Evolutionary conservation across 164 flowering plant genomes (phyloP).

Genomic region (Paratinospora sagittata): DNA sequence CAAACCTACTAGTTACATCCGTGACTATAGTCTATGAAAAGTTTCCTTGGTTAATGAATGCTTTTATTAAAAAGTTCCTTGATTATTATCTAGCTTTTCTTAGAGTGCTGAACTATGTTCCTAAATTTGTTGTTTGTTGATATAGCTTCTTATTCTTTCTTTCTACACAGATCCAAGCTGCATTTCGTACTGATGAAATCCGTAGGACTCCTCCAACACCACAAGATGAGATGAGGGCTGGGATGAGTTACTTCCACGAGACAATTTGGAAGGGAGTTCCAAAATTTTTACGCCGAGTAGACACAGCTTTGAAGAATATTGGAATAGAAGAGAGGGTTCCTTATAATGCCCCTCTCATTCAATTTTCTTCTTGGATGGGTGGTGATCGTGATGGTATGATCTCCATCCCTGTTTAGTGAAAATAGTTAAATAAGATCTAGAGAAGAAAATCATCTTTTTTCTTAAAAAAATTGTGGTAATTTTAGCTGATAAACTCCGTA

Average conservation of each 20-base stretch:
- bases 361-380: slow-evolving; percentile 99
- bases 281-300: slow-evolving; percentile 86
- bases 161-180: slow-evolving; percentile 85
- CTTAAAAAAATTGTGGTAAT: background rate
- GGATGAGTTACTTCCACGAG: slow-evolving; percentile 99
- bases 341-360: slow-evolving; percentile 94
- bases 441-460: background rate
- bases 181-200: slow-evolving; percentile 96
- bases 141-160: background rate
- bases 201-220: slow-evolving; percentile 93
- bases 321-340: slow-evolving; percentile 96
- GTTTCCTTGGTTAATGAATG: too few relatives aligned
- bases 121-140: background rate
- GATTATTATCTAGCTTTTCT: too few relatives aligned
- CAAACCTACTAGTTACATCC: too few relatives aligned
- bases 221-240: slow-evolving; percentile 99
- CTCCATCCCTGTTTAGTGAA: background rate
- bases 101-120: background rate
- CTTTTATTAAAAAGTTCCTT: too few relatives aligned
- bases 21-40: too few relatives aligned
- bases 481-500: background rate
- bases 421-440: background rate
- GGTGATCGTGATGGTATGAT: slow-evolving; percentile 97
- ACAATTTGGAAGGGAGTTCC: slow-evolving; percentile 99
- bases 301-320: slow-evolving; percentile 92